Evolutionary conservation across 73 alveolate genomes (phyloP).

Genomic region (Paramecium caudatum): DNA sequence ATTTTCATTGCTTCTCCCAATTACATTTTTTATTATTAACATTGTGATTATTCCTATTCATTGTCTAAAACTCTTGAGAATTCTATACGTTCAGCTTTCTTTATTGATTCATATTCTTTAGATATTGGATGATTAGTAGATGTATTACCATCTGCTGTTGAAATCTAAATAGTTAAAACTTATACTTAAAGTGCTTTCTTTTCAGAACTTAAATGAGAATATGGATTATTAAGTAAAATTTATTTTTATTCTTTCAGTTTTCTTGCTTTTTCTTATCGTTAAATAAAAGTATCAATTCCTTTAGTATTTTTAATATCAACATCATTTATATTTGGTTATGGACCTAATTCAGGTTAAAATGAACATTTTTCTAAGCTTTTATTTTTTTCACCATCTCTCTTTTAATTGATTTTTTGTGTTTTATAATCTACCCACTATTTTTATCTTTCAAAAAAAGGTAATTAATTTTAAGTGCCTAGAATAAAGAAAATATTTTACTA

Average conservation of each 20-base stretch:
- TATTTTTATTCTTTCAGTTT: conserved; percentile 21
- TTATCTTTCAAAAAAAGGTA: conserved; percentile 44
- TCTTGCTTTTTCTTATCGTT: conserved; percentile 56
- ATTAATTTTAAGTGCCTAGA: background rate
- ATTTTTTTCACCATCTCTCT: background rate
- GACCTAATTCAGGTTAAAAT: conserved; percentile 41
- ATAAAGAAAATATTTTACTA: background rate
- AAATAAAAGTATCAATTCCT: background rate
- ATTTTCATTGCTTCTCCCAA: conserved; percentile 55
- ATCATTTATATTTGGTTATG: background rate
- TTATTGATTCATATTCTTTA: conserved; percentile 30
- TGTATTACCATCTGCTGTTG: background rate
- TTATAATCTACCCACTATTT: conserved; percentile 35
- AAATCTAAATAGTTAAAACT: background rate
- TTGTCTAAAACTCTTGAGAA: background rate
- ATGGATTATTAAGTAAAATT: conserved; percentile 36
- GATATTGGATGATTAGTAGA: conserved; percentile 46
- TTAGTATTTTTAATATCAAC: background rate
- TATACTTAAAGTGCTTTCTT: conserved; percentile 1
- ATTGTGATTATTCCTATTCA: conserved; percentile 7
- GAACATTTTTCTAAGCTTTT: conserved; percentile 24
- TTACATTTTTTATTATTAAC: conserved; percentile 47
- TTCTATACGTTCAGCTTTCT: conserved; percentile 49
- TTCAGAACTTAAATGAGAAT: conserved; percentile 56
- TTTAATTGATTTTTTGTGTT: background rate